Base-by-base conservation (phyloP, 2,329 filamentous ascomycete species). In the Helotiales sp. region DNA sequence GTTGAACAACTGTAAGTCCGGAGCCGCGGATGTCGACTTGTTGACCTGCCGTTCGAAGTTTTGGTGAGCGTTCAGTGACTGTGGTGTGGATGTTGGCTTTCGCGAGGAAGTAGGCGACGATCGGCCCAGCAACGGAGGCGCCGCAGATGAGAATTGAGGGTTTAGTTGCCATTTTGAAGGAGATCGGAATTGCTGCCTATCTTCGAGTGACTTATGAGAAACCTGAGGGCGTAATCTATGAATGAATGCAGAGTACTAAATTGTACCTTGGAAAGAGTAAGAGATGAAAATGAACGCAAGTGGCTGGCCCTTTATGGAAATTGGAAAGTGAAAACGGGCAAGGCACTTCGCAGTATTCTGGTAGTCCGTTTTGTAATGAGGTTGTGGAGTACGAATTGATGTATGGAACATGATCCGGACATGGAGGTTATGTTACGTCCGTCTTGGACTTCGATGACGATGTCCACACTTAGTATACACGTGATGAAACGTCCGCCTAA, bases 1-100 rank as follows among this genome's bases (percentile, higher is more conserved):
- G 74, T 54, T 72, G 75, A 7, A 83, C 68, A 10, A 81, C 75
- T n/a, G 79, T 72, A 44, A 83, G 74, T 0, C 77, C 81, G 13
- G 76, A 74, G 9, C 74, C 77, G 2, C 79, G 76, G 3, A 86
- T 71, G 63, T 86, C 83, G 36, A 86, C 70, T 44, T 83, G 80
- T 8, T 79, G 76, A 0, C 83, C 83, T 0, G 73, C 73, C 1
- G 74, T 71, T 1, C 82, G 76, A 0, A 84, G 69, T 1, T 46
- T 38, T 2, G 73, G 67, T 25, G 62, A 71, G 2, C 77, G 74
- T 61, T 80, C 78, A 33, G 79, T 63, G 30, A 80, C 58, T 1
- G 74, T 75, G 36, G 76, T 67, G 30, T 66, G 57, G 52, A 73
- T 69, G 25, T 27, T 19, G 31, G 54, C 29, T 15, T 27, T 34